These are phyloP conservation scores for Strigomonas culicis DNA, from an alignment of 208 protist genomes.

Conservation along the genomic window DNA sequence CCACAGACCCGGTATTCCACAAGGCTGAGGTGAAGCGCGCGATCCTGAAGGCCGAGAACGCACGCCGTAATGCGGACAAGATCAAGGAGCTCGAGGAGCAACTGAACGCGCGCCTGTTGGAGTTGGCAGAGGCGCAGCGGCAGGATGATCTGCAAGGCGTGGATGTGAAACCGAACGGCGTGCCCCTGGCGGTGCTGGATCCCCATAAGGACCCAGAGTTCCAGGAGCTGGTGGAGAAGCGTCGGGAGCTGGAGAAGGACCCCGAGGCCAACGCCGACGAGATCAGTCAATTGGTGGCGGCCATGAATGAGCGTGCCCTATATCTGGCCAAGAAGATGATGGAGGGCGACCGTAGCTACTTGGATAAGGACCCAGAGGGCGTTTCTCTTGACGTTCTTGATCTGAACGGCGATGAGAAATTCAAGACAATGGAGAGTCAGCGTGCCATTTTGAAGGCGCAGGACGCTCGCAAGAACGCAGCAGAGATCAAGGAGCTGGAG, in stretches of 20 bases:
- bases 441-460: slow-evolving; percentile 56
- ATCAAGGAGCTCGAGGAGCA: slow-evolving; percentile 55
- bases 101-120: slow-evolving; percentile 53
- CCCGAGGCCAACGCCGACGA: slow-evolving; percentile 15
- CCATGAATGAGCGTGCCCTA: slow-evolving; percentile 36
- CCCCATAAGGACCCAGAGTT: slow-evolving; percentile 48
- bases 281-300: slow-evolving; percentile 21
- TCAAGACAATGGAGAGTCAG: slow-evolving; percentile 53
- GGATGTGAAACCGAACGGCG: slow-evolving; percentile 41
- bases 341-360: slow-evolving; percentile 26
- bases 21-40: slow-evolving; percentile 50
- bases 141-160: slow-evolving; percentile 30
- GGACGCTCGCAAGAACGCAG: slow-evolving; percentile 44
- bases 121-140: slow-evolving; percentile 34
- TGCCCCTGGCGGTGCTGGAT: slow-evolving; percentile 39
- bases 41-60: slow-evolving; percentile 34
- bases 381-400: slow-evolving; percentile 51
- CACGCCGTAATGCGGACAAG: slow-evolving; percentile 33
- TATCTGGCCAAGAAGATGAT: slow-evolving; percentile 37
- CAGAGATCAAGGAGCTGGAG: slow-evolving; percentile 49
- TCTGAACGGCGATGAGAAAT: slow-evolving; percentile 48
- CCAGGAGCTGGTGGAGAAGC: slow-evolving; percentile 36
- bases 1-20: slow-evolving; percentile 42
- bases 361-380: slow-evolving; percentile 47
- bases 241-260: slow-evolving; percentile 31